Evolutionary conservation across 257 asterid species (phyloP).

Genomic region (Nicotiana attenuata): DNA sequence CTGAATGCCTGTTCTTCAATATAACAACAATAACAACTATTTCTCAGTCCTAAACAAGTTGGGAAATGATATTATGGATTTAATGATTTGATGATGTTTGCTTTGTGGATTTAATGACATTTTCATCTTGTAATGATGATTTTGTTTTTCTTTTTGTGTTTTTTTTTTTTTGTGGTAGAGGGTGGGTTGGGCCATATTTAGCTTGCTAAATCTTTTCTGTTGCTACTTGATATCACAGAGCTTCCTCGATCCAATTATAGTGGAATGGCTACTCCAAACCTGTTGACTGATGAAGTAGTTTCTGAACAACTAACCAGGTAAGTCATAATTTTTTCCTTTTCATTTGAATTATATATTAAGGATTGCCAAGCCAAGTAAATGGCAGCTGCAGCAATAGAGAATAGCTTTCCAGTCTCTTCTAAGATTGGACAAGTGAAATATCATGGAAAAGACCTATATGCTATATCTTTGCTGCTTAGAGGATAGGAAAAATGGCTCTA

Average conservation of each 20-base stretch:
- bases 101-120: background rate
- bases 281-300: conserved; percentile 80
- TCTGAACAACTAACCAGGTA: conserved; percentile 97
- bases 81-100: no score
- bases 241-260: conserved; percentile 24
- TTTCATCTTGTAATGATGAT: background rate
- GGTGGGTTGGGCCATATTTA: background rate
- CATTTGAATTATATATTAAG: background rate
- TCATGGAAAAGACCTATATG: background rate
- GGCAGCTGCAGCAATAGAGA: background rate
- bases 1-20: background rate
- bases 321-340: background rate
- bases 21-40: no score
- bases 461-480: background rate
- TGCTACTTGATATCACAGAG: background rate
- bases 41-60: no score
- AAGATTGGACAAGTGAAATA: background rate
- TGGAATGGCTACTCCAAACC: conserved; percentile 29
- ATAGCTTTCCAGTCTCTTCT: background rate
- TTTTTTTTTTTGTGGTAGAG: background rate
- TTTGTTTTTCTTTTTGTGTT: background rate
- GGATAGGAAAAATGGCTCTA: background rate
- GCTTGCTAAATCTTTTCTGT: conserved; percentile 6
- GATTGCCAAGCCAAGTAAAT: conserved; percentile 6
- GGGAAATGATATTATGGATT: no score